Evolutionary conservation across 2,329 filamentous ascomycete genomes (phyloP), one percentile per base, ranked within the genome.

Genomic region (Cercospora sesami): DNA sequence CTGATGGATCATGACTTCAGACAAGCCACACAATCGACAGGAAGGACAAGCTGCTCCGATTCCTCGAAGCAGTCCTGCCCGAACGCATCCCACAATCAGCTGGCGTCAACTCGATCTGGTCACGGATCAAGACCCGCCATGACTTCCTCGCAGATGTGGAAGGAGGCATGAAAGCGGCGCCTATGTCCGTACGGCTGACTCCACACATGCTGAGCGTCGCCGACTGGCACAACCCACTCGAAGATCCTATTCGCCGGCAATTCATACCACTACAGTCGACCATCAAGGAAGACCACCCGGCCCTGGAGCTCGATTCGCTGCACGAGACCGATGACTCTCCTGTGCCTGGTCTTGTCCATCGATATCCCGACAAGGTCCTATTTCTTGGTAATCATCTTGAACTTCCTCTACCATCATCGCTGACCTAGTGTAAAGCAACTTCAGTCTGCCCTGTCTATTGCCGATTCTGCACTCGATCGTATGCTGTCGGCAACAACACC

Each of bases 381-480:
- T 88, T 90, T 64, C 78, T 90, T 31, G 83, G 87, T 88, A 77
- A 75, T 82, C 28, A 33, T 21, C n/a, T 23, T 26, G 1, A 18
- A 1, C 72, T 2, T 30, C 45, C 26, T 42, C 28, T 39, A 16
- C 33, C 39, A 9, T 55, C 55, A 21, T 4, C 5, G 57, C 61
- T 63, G n/a, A 36, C 18, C 26, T 53, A 16, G 28, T 51, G 12
- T 16, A 65, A 64, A 88, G 87, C 86, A 12, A 85, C 83, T 0
- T 86, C 85, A 2, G 84, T 87, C 16, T 90, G 87, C 72, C 87
- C 87, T 0, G 86, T 87, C 0, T 89, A 89, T 75, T 90, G 88
- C 77, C 80, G 82, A 61, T 89, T 84, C 73, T 90, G 88, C 77
- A 90, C 87, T 1, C 83, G 87, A 10, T 86, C 86, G 0, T 87